Evolutionary conservation across 768 basidiomycete genomes (phyloP), one percentile per base, ranked within the genome.

Genomic region (Serendipita vermifera): DNA sequence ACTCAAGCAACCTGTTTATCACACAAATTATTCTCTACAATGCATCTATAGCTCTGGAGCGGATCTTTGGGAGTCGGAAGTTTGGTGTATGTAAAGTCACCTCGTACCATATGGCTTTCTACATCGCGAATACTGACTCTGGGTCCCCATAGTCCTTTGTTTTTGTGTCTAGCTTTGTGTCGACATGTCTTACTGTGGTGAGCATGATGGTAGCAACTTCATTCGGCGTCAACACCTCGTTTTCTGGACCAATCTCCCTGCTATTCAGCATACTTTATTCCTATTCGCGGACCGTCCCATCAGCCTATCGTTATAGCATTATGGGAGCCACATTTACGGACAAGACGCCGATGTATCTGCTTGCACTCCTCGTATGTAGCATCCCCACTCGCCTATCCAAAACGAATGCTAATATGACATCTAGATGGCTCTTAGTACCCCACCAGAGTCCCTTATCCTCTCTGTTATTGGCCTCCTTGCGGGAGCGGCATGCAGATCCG

Each of bases 1-100:
- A 81, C 66, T 94, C 89, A 0, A 85, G 85, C 55, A 89, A 94
- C 63, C 75, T 97, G 32, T 76, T 96, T 57, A 66, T 96, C 38
- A 81, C 79, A 0, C 80, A 85, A 59, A 61, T 94, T 24, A 58
- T 91, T 3, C 68, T 94, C 1, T 92, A 83, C 69, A 80, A 81
- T 63, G 73, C 80, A 17, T 80, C 77, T 2, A 66, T 87, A 1
- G 77, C 76, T 24, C 74, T 94, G 29, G 93, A 97, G 64, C 78
- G 93, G 55, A 79, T 81, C 38, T 96, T 90, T 64, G 92, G 93
- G 9, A 82, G 82, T 55, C 68, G 85, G 57, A 96, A 96, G 68
- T 96, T 78, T 69, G 88, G 87, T 29, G 89, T 91, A 61, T 68
- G 81, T 67, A 32, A 3, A 13, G 29, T 61, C 22, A 36, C 14